phyloP scores from a whole-genome alignment of 2,329 filamentous ascomycete species.

The Dendrostoma leiphaemia region DNA sequence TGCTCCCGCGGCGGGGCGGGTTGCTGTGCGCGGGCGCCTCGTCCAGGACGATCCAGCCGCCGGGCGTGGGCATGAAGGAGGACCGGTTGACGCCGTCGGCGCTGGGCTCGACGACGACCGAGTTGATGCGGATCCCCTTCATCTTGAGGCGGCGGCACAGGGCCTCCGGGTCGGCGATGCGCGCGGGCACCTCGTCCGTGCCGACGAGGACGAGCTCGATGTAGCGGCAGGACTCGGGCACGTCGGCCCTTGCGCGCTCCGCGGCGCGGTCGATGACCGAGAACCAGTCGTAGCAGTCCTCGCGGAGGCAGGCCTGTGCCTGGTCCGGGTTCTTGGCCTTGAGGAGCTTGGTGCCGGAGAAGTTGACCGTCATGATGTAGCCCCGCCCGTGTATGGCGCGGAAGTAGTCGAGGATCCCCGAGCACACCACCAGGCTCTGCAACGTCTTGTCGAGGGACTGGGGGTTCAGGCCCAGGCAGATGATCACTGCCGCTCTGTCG shows the following conservation, averaged over 20 bases:
- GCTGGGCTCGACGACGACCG: constrained; percentile 8
- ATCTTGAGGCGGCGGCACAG: constrained; percentile 1
- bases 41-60: background rate
- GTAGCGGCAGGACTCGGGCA: constrained; percentile 3
- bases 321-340: constrained; percentile 23
- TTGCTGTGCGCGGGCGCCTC: background rate
- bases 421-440: constrained; percentile 14
- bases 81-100: background rate
- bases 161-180: background rate
- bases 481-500: constrained; percentile 10
- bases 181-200: constrained; percentile 7
- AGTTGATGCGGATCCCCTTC: constrained; percentile 4
- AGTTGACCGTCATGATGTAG: constrained; percentile 15
- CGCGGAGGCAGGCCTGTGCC: constrained; percentile 16
- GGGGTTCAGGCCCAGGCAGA: constrained; percentile 12
- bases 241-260: constrained; percentile 6
- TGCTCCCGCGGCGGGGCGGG: background rate
- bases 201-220: constrained; percentile 12
- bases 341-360: constrained; percentile 30
- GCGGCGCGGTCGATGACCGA: constrained; percentile 8
- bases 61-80: background rate
- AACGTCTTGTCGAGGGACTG: constrained; percentile 10
- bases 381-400: constrained; percentile 12
- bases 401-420: constrained; percentile 15
- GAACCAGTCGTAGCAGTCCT: constrained; percentile 12